Base-by-base conservation (phyloP, 2,329 filamentous ascomycete genomes). In the Elsinoe australis region DNA sequence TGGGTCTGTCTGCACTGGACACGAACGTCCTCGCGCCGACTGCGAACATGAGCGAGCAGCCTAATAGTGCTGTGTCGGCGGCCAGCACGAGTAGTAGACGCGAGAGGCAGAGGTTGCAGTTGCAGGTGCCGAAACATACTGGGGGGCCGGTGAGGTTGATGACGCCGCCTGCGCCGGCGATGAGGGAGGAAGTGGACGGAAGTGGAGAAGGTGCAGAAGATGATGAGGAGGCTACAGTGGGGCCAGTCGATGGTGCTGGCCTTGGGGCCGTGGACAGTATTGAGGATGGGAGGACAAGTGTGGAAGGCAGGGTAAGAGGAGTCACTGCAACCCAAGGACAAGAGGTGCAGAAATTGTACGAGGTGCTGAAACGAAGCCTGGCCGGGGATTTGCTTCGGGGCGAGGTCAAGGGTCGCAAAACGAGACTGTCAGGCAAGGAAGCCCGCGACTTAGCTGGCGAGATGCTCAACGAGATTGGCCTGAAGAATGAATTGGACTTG, bases 41-140 rank as follows among this genome's bases (percentile, higher is more conserved):
- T 4, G 42, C 60, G 6, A 29, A 29, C 53, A 57, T 32, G 50
- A 54, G 18, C 29, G 47, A 47, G 12, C 33, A 39, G 46, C 42
- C 44, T 6, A 49, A 26, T 17, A 44, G 36, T 8, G 38, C 44
- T 2, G 34, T 32, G n/a, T 33, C 33, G 4, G 47, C 47, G 14
- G 38, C 41, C n/a, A 29, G 24, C 7, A 28, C 29, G 9, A 47
- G 29, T 26, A 47, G 44, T 22, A 14, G 44, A 8, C 19, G 29
- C n/a, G 38, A 46, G 15, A 34, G 42, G 33, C 47, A 53, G 18
- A 47, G 52, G 12, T 34, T 53, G 14, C 48, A 49, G 15, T 65
- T 83, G 1, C 79, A 83, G 56, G 80, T 83, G 0, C 80, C 80
- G 5, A 72, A 79, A 54, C 73, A 80, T 51, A 67, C 73, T 14